phyloP scores from a whole-genome alignment of 1,139 yeast genomes.

The Magnusiomyces clavatus region DNA sequence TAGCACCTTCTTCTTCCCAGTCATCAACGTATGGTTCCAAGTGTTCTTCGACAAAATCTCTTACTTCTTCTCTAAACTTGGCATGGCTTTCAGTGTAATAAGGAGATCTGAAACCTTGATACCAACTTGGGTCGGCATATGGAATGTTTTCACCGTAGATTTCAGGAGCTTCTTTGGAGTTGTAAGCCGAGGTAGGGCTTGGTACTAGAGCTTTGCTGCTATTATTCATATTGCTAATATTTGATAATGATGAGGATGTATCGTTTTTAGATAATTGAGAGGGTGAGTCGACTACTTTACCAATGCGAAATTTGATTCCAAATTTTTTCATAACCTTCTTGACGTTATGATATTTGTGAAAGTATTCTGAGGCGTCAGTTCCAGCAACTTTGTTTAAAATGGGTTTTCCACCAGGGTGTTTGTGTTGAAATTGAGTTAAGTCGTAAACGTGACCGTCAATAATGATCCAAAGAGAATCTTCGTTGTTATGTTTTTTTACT shows the following conservation, averaged over 20 bases:
- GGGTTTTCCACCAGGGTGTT: constrained; percentile 87
- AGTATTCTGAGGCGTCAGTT: constrained; percentile 79
- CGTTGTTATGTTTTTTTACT: constrained; percentile 68
- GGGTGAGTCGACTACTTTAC: constrained; percentile 23
- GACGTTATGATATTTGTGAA: constrained; percentile 42
- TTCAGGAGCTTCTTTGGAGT: constrained; percentile 15
- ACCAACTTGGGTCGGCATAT: constrained; percentile 39
- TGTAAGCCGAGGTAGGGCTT: constrained; percentile 13
- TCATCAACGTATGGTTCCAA: constrained; percentile 36
- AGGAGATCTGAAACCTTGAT: constrained; percentile 37
- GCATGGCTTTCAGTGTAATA: constrained; percentile 36
- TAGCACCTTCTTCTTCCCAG: constrained; percentile 36
- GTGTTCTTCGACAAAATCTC: constrained; percentile 36
- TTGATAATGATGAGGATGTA: constrained; percentile 3
- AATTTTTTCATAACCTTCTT: constrained; percentile 34
- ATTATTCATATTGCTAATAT: no score
- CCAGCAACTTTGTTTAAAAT: constrained; percentile 78
- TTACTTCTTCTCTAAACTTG: constrained; percentile 33
- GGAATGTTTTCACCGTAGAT: constrained; percentile 37
- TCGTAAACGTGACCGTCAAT: constrained; percentile 85
- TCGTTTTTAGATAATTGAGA: not conserved
- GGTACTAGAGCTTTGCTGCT: constrained; percentile 18
- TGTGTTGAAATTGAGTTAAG: constrained; percentile 73
- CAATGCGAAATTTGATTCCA: constrained; percentile 34
- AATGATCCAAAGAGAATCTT: constrained; percentile 80